Base-by-base conservation (phyloP, 139 green algal species). In the Coelastrella sp. region DNA sequence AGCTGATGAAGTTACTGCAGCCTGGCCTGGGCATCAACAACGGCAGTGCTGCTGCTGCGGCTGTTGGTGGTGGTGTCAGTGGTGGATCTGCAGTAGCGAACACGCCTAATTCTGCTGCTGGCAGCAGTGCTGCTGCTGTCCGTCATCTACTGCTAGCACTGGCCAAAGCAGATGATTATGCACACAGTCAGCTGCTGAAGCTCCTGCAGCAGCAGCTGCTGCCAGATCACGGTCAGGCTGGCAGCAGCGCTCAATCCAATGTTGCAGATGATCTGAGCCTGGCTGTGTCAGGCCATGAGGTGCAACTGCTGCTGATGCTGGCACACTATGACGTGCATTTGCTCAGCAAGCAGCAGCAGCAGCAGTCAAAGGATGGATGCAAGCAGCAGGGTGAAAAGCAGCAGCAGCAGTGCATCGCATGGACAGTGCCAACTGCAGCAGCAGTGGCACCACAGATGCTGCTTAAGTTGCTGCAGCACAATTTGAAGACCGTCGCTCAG, bases 271-370 rank as follows among this genome's bases (percentile, higher is more conserved):
- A 80, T 54, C 13, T 88, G 0, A 86, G 81, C 60, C 19, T 80
- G 68, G 68, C 54, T 56, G 23, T 68, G 47, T 80, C 68, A 14
- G 83, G 83, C 10, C 68, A 80, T 73, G 54, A 88, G 54, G 47
- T 75, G 19, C 83, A 88, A 54, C 68, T 88, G 66, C 83, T 88
- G 68, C 83, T 88, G 54, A 11, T 73, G 32, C 32, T 88, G 54
- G 68, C 68, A 13, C 83, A 88, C 6, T 56, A 88, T 47, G 68
- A 88, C 60, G 64, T 88, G 13, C 83, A 88, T 23, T 32, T 66
- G 13, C 64, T 79, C 4, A 5, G 61, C n/a, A 80, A 88, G 68
- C 47, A 59, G 54, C 32, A 80, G 83, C 83, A 85, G 58, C 80
- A 87, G 64, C 82, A 87, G 54, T 56, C 68, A 17, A 22, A 88